Base-by-base conservation (phyloP, 208 protist species). In the Acanthamoeba healyi region DNA sequence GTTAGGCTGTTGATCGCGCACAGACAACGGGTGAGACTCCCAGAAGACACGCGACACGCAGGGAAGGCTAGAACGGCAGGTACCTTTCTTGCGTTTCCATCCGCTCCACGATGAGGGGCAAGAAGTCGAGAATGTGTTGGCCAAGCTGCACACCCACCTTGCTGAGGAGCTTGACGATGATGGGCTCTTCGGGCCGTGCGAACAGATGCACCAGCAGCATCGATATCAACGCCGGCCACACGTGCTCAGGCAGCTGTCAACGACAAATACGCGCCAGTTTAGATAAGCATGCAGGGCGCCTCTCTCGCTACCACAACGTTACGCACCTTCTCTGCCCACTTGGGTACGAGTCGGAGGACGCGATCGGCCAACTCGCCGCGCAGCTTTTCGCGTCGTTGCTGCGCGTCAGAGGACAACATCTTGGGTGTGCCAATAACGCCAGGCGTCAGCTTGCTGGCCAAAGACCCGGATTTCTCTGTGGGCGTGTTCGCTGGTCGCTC, bases 241-340 rank as follows among this genome's bases (percentile, higher is more conserved):
- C 84, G 56, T 91, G 84, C 19, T n/a, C 36, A 4, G 84, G 84
- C 38, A 91, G 29, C 84, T 91, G 84, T n/a, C n/a, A n/a, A n/a
- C 9, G 22, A 61, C 54, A 24, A 0, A 24, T 0, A 6, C 10
- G 54, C 22, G 24, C 34, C 29, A n/a, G 4, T 22, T 22, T n/a
- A n/a, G n/a, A 46, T 42, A n/a, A n/a, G n/a, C n/a, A n/a, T n/a
- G n/a, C n/a, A n/a, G n/a, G n/a, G n/a, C n/a, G n/a, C n/a, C n/a
- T n/a, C n/a, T n/a, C n/a, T n/a, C n/a, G n/a, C n/a, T n/a, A n/a
- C n/a, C n/a, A n/a, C n/a, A n/a, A n/a, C n/a, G n/a, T n/a, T n/a
- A 82, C n/a, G 34, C 44, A 91, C 84, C 56, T 91, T 65, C 12
- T 63, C 56, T 10, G 84, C 84, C 84, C 84, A 91, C 58, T 91